phyloP scores from a whole-genome alignment of 345 rosid species.

The Eucalyptus microcorys region DNA sequence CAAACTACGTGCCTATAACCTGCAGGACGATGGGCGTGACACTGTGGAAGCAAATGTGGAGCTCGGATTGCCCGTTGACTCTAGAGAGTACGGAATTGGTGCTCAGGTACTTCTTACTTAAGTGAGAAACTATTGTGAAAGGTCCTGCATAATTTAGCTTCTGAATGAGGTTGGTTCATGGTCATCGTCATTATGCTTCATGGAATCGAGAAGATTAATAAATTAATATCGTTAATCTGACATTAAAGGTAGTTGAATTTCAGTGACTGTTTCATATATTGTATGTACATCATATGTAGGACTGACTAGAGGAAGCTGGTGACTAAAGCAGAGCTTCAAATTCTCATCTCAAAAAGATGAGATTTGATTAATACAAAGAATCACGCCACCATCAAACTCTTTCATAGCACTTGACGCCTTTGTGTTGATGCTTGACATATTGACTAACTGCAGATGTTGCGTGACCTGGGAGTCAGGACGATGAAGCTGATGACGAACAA shows the following conservation, averaged over 20 bases:
- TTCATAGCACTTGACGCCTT: background rate
- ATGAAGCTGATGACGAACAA: background rate
- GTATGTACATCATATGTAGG: background rate
- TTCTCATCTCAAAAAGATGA: background rate
- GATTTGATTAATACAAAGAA: background rate
- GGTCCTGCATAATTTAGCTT: background rate
- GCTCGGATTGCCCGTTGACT: conserved; percentile 84
- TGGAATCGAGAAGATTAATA: background rate
- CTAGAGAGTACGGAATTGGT: conserved; percentile 88
- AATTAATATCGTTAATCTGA: background rate
- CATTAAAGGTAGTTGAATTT: background rate
- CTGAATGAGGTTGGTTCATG: background rate
- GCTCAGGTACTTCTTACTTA: conserved; percentile 63
- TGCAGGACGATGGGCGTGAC: background rate
- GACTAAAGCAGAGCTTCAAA: background rate
- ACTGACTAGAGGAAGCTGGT: background rate
- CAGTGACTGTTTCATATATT: background rate
- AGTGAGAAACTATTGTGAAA: background rate
- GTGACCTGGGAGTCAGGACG: background rate
- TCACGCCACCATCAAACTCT: background rate
- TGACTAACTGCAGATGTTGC: background rate
- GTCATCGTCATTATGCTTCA: background rate
- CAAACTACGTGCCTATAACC: background rate
- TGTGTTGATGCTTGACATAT: background rate
- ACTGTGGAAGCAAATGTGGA: conserved; percentile 55